Conservation (phyloP, 164 flowering plant genomes). For the Hamamelis virginiana region DNA sequence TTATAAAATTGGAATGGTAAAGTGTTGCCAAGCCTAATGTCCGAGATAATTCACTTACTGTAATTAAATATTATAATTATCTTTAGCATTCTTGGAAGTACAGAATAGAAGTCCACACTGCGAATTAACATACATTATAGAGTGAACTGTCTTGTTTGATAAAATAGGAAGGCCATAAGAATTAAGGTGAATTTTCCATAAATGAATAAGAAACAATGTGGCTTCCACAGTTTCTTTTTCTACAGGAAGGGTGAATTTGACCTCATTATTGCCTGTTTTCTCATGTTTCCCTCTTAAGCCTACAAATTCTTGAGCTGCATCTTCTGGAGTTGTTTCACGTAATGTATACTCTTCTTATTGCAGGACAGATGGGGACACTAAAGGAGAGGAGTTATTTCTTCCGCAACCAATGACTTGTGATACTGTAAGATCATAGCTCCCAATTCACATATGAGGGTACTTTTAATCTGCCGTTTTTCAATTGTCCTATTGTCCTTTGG, state of each 20-base stretch:
- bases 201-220: background rate
- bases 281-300: no score
- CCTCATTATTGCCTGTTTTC: no score
- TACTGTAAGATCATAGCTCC: constrained; percentile 31
- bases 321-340: background rate
- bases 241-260: no score
- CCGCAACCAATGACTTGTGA: constrained; percentile 18
- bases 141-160: no score
- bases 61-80: no score
- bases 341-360: background rate
- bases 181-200: background rate
- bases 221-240: background rate
- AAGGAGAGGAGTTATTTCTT: constrained; percentile 55
- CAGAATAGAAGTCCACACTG: no score
- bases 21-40: background rate
- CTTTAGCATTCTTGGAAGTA: no score
- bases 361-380: constrained; percentile 54
- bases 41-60: background rate
- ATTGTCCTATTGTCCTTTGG: background rate
- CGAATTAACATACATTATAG: no score
- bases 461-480: background rate
- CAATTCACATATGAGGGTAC: background rate
- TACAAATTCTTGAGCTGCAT: background rate
- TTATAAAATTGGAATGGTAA: background rate
- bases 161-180: background rate